Conservation (phyloP, 768 basidiomycete species). For the Leccinum sublutescens region DNA sequence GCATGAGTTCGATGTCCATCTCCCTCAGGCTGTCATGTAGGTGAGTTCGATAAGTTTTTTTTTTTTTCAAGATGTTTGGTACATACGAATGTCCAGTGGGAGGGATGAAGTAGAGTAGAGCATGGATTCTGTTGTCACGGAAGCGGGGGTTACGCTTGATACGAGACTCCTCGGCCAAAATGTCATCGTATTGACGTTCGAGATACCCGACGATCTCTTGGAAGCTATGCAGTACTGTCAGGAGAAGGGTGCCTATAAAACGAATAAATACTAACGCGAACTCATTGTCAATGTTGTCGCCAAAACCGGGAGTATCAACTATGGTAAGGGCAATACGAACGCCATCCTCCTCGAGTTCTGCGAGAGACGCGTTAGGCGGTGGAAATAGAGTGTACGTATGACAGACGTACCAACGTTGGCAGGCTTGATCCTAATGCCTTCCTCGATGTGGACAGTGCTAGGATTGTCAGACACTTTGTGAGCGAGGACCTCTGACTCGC, state of each 20-base stretch:
- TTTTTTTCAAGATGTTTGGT: neutral
- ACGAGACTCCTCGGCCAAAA: conserved; percentile 95
- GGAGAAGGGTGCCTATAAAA: conserved; percentile 5
- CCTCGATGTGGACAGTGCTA: conserved; percentile 89
- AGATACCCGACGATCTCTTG: conserved; percentile 96
- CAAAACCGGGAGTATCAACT: conserved; percentile 98
- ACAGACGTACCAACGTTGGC: conserved; percentile 73
- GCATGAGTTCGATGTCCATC: conserved; percentile 99
- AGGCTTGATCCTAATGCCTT: conserved; percentile 93
- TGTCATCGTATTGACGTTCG: conserved; percentile 98
- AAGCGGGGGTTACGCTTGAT: conserved; percentile 99
- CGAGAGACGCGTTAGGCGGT: conserved; percentile 1
- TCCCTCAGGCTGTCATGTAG: conserved; percentile 69
- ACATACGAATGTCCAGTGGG: conserved; percentile 97
- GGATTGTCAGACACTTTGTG: conserved; percentile 88
- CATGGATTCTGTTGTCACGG: conserved; percentile 96
- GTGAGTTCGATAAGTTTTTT: neutral
- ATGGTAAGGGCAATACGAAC: conserved; percentile 97
- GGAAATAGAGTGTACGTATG: neutral
- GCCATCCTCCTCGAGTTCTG: conserved; percentile 98
- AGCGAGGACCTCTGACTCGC: conserved; percentile 87
- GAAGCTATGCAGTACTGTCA: conserved; percentile 55
- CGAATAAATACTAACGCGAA: conserved; percentile 69
- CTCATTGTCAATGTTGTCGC: conserved; percentile 98
- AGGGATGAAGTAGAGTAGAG: conserved; percentile 95